Percentiles rank a stretch among this genome's conserved stretches.
Conservation (phyloP, 208 protist species). For the Acanthamoeba royreba region DNA sequence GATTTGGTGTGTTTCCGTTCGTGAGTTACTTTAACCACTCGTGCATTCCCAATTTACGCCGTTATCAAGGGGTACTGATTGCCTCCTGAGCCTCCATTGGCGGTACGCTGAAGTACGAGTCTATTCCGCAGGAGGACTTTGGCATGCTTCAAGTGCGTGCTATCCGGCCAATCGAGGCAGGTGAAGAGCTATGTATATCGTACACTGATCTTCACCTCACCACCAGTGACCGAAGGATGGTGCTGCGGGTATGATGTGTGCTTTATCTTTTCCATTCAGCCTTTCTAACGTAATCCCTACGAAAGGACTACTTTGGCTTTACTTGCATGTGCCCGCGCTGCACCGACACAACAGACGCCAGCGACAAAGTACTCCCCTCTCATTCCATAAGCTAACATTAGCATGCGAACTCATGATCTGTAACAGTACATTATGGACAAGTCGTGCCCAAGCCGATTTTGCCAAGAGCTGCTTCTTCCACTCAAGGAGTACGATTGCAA, state of each 20-base stretch:
- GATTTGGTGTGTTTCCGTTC: neutral
- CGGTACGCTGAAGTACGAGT: too few relatives aligned
- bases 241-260: neutral
- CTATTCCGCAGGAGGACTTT: neutral
- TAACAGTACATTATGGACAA: neutral
- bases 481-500: neutral
- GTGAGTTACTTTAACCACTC: neutral
- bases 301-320: neutral
- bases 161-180: neutral
- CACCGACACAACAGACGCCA: neutral
- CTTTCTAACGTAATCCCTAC: too few relatives aligned
- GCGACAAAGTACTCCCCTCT: too few relatives aligned
- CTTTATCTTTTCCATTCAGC: neutral
- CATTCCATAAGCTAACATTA: too few relatives aligned
- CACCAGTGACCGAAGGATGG: neutral
- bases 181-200: neutral
- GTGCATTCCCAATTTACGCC: neutral
- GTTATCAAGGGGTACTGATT: neutral
- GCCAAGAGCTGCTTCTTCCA: neutral
- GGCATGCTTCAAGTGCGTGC: neutral
- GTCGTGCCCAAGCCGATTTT: neutral
- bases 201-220: neutral
- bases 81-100: too few relatives aligned
- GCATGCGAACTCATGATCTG: neutral
- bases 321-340: neutral